These are phyloP conservation scores for Xylaria bambusicola DNA, from an alignment of 495 filamentous ascomycete genomes.

Conservation along the genomic window DNA sequence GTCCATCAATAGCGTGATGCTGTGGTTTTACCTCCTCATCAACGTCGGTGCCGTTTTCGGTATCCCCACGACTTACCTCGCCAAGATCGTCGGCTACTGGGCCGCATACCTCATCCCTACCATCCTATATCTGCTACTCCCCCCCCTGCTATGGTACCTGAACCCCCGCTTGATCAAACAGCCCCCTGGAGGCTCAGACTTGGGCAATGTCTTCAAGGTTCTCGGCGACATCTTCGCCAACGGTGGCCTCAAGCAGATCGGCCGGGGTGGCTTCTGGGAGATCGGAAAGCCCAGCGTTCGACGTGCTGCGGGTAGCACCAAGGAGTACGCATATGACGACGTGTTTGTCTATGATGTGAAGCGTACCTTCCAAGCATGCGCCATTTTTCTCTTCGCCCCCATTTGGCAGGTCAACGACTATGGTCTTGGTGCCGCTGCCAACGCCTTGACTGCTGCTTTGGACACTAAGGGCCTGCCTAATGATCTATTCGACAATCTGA, in stretches of 20 bases:
- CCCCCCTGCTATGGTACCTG: slow-evolving; percentile 50
- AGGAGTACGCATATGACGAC: slow-evolving; percentile 44
- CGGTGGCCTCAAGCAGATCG: slow-evolving; percentile 53
- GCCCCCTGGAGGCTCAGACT: slow-evolving; percentile 55
- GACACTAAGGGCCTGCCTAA: slow-evolving; percentile 66
- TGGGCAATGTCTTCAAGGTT: slow-evolving; percentile 39
- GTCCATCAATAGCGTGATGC: slow-evolving; percentile 69
- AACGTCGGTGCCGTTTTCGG: slow-evolving; percentile 69
- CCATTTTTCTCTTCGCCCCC: slow-evolving; percentile 59
- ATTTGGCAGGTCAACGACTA: slow-evolving; percentile 62
- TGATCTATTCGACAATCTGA: slow-evolving; percentile 72
- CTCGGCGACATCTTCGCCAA: slow-evolving; percentile 49
- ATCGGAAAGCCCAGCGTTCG: slow-evolving; percentile 58
- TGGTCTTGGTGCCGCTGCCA: slow-evolving; percentile 46
- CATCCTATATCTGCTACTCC: slow-evolving; percentile 58
- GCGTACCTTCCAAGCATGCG: slow-evolving; percentile 53
- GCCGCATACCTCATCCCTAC: slow-evolving; percentile 68
- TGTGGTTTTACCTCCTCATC: slow-evolving; percentile 71
- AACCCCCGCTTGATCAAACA: slow-evolving; percentile 51
- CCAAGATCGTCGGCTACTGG: slow-evolving; percentile 66
- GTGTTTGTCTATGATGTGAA: slow-evolving; percentile 55
- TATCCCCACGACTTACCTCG: slow-evolving; percentile 50
- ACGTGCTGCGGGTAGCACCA: slow-evolving; percentile 46
- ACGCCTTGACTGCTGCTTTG: slow-evolving; percentile 62
- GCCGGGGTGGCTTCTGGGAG: slow-evolving; percentile 60